Conservation (phyloP, 1,284 basidiomycete genomes). For the Pseudozyma sp. region DNA sequence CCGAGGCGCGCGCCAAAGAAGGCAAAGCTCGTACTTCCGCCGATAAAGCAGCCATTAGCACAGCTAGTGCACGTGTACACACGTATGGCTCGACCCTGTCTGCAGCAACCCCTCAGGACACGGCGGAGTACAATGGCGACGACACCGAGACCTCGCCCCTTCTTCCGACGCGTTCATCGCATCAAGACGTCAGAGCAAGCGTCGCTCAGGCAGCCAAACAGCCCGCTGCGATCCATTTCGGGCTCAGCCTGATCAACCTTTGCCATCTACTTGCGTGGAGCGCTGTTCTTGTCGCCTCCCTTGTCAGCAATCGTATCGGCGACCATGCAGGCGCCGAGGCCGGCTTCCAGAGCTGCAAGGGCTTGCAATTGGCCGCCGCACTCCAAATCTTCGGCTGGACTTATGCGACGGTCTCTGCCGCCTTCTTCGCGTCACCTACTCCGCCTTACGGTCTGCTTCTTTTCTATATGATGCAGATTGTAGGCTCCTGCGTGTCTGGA, state of each 20-base stretch:
- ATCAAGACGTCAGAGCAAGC: not conserved
- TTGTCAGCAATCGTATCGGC: not conserved
- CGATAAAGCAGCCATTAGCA: not conserved
- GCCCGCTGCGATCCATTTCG: conserved; percentile 12
- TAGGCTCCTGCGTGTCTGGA: conserved; percentile 9
- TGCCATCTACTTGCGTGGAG: conserved; percentile 23
- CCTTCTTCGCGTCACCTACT: conserved; percentile 24
- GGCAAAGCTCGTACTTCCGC: not conserved
- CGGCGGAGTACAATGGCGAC: not conserved
- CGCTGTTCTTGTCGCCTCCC: conserved; percentile 8
- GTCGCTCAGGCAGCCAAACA: conserved; percentile 2
- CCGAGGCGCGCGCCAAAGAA: conserved; percentile 7
- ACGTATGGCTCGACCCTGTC: conserved; percentile 12
- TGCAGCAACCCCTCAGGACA: not conserved
- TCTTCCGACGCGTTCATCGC: not conserved
- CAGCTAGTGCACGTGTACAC: not conserved
- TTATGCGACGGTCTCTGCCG: conserved; percentile 9
- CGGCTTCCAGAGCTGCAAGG: conserved; percentile 10
- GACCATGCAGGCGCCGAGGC: conserved; percentile 12
- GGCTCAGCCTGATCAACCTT: conserved; percentile 18
- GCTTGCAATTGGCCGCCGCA: conserved; percentile 15
- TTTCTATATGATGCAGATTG: conserved; percentile 20
- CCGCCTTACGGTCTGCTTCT: conserved; percentile 25
- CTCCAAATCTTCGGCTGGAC: conserved; percentile 21
- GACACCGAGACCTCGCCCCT: conserved; percentile 28